Evolutionary conservation across 352 stramenopile species (phyloP).

Genomic region (Phytophthora colocasiae): DNA sequence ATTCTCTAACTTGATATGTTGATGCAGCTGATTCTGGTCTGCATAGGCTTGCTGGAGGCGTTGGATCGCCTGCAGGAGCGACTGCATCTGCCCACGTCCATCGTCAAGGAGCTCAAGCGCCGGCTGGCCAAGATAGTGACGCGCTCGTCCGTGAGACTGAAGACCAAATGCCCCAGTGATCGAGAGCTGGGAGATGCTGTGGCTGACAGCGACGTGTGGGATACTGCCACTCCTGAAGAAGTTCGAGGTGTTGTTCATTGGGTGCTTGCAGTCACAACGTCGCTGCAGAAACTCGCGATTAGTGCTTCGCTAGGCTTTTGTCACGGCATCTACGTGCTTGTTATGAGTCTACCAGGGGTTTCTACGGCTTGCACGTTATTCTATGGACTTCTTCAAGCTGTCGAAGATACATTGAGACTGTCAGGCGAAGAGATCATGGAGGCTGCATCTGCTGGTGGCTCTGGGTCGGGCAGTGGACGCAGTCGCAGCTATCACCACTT

Average conservation of each 20-base stretch:
- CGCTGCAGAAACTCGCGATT: slow-evolving; percentile 63
- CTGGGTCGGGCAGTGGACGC: slow-evolving; percentile 17
- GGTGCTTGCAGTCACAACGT: slow-evolving; percentile 63
- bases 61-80: slow-evolving; percentile 78
- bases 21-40: slow-evolving; percentile 76
- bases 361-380: slow-evolving; percentile 75
- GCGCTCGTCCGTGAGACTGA: slow-evolving; percentile 46
- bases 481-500: slow-evolving; percentile 47
- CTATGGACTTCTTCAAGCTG: slow-evolving; percentile 69
- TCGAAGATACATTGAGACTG: slow-evolving; percentile 71
- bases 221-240: slow-evolving; percentile 61
- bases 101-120: slow-evolving; percentile 82
- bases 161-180: slow-evolving; percentile 34
- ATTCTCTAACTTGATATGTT: slow-evolving; percentile 17
- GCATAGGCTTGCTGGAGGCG: slow-evolving; percentile 76
- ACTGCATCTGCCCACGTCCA: slow-evolving; percentile 64
- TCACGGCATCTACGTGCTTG: slow-evolving; percentile 73
- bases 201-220: slow-evolving; percentile 66
- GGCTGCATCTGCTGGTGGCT: slow-evolving; percentile 32
- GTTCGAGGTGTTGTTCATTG: slow-evolving; percentile 75
- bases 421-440: slow-evolving; percentile 49
- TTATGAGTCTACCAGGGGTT: slow-evolving; percentile 79
- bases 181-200: slow-evolving; percentile 53
- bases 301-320: slow-evolving; percentile 61
- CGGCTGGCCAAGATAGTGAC: slow-evolving; percentile 74